phyloP scores from a whole-genome alignment of 176 grass and related monocot species.

The Poa pratensis region DNA sequence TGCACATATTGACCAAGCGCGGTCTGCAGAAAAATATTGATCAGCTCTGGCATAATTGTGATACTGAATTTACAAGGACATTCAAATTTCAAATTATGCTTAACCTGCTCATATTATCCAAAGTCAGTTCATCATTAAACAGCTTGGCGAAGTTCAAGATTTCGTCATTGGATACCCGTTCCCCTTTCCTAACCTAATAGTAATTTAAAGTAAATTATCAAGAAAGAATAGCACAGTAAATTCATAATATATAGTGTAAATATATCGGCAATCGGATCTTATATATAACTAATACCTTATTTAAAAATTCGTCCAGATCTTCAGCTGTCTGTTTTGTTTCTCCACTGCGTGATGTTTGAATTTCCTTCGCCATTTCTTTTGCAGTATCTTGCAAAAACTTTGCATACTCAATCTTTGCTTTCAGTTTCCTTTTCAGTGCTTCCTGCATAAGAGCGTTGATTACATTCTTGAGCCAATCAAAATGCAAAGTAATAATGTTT shows the following conservation, averaged over 20 bases:
- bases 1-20: conserved; percentile 99
- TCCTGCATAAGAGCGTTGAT: conserved; percentile 60
- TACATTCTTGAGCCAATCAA: conserved; percentile 26
- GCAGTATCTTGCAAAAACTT: conserved; percentile 99
- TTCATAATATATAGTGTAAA: neutral
- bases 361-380: conserved; percentile 98
- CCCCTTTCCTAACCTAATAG: conserved; percentile 88
- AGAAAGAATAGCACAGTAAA: conserved; percentile 36
- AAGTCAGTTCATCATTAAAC: conserved; percentile 98
- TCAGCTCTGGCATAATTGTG: conserved; percentile 28
- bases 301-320: conserved; percentile 93
- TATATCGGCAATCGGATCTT: conserved; percentile 21
- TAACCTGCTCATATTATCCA: conserved; percentile 99
- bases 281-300: conserved; percentile 65
- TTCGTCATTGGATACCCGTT: conserved; percentile 84
- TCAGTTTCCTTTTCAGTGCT: conserved; percentile 87
- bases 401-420: conserved; percentile 95
- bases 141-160: conserved; percentile 96
- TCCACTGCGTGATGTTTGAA: conserved; percentile 80
- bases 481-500: conserved; percentile 11
- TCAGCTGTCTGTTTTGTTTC: conserved; percentile 95
- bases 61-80: conserved; percentile 31
- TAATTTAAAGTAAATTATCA: conserved; percentile 52
- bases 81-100: conserved; percentile 21
- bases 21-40: conserved; percentile 64